Evolutionary conservation across 805 yeast genomes (phyloP).

Genomic region (Lipomyces spencermartinsiae): DNA sequence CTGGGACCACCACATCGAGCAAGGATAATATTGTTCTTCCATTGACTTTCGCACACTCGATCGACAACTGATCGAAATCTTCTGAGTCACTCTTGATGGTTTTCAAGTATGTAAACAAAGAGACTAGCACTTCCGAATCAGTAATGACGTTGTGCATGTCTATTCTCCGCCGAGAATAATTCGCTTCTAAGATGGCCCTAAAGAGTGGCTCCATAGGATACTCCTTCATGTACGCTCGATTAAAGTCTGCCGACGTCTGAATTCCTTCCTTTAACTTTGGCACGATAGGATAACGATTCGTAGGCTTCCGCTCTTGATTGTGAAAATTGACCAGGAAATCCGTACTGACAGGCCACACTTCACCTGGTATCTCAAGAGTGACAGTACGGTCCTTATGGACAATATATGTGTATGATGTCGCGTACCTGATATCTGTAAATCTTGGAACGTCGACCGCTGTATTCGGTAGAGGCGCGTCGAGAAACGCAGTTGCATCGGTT

Average conservation of each 20-base stretch:
- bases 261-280: constrained; percentile 5
- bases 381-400: constrained; percentile 4
- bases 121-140: neutral
- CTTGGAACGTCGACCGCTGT: neutral
- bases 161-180: neutral
- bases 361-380: neutral
- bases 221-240: constrained; percentile 9
- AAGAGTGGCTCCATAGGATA: constrained; percentile 5
- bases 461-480: neutral
- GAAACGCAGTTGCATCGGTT: neutral
- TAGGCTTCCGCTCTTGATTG: neutral
- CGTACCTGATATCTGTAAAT: neutral
- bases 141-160: neutral
- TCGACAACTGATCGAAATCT: neutral
- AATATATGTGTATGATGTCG: constrained; percentile 2
- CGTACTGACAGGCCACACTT: neutral
- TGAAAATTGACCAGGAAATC: constrained; percentile 1
- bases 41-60: neutral
- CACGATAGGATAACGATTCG: constrained; percentile 1
- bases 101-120: neutral
- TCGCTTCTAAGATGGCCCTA: constrained; percentile 7
- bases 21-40: neutral
- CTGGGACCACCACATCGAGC: neutral
- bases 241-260: constrained; percentile 3
- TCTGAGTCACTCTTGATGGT: neutral